Evolutionary conservation across 805 yeast species (phyloP).

Genomic region (Saccharomyces paradoxus): DNA sequence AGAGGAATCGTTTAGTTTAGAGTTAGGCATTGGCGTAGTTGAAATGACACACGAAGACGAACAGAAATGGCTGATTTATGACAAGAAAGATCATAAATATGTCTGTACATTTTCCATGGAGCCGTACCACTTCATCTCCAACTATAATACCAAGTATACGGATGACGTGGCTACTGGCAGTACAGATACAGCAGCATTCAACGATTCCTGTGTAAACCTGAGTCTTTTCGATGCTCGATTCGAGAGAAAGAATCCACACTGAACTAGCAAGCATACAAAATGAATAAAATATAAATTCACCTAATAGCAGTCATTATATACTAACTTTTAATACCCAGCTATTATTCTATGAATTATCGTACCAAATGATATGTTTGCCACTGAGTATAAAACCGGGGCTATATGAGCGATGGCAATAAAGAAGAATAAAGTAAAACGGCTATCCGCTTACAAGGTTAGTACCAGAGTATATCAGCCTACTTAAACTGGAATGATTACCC

Average conservation of each 20-base stretch:
- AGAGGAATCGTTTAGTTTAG: not conserved
- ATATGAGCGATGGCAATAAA: not conserved
- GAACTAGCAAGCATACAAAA: not conserved
- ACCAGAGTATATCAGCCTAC: not conserved
- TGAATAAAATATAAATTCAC: not conserved
- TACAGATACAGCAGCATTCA: conserved; percentile 14
- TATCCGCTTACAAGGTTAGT: not conserved
- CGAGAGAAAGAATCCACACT: conserved; percentile 26
- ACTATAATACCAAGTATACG: conserved; percentile 10
- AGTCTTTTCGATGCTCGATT: conserved; percentile 25
- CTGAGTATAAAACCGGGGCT: not conserved
- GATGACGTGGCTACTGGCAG: conserved; percentile 4
- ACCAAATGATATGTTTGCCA: not conserved
- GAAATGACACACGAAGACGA: not conserved
- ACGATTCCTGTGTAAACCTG: conserved; percentile 25
- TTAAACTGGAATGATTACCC: conserved; percentile 11
- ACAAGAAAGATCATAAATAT: conserved; percentile 14
- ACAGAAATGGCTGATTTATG: conserved; percentile 19
- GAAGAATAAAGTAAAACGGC: not conserved
- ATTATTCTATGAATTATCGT: not conserved
- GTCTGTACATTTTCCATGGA: conserved; percentile 14
- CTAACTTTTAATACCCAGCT: no score
- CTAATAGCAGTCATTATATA: not conserved
- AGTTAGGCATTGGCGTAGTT: conserved; percentile 6
- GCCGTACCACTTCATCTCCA: conserved; percentile 22